A percentile compares a stretch with the other conserved stretches of the same genome.
These are phyloP conservation scores for Leccinum subtestaceum DNA, from an alignment of 768 basidiomycete genomes.

Conservation along the genomic window DNA sequence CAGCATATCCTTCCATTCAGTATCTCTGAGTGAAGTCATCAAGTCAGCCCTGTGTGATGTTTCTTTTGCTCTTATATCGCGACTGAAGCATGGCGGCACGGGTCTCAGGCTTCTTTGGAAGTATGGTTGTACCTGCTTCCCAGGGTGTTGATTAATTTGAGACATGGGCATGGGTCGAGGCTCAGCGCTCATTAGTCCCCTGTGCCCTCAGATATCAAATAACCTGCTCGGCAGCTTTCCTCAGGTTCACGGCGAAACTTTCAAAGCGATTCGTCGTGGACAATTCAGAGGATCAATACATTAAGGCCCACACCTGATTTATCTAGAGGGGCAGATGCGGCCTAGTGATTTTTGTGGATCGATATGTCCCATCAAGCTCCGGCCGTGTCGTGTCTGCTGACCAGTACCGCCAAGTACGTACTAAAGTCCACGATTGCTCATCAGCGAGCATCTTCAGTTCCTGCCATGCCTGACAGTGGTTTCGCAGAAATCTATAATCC, in stretches of 20 bases:
- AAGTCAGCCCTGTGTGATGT: not conserved
- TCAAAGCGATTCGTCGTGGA: not conserved
- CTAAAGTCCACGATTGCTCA: not conserved
- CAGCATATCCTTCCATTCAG: not conserved
- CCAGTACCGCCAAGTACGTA: not conserved
- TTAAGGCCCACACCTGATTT: not conserved
- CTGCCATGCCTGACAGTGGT: conserved; percentile 22
- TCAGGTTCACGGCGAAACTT: not conserved
- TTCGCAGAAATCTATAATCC: conserved; percentile 50
- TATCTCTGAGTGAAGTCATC: not conserved
- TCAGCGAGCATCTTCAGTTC: not conserved
- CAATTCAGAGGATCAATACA: no score
- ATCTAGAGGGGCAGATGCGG: not conserved
- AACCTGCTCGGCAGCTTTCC: not conserved
- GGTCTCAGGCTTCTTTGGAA: not conserved
- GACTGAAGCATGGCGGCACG: not conserved
- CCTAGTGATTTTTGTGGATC: not conserved
- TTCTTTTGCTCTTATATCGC: not conserved
- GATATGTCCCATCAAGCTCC: not conserved
- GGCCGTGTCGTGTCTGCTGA: conserved; percentile 5
- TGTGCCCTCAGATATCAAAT: not conserved
- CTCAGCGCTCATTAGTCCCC: not conserved
- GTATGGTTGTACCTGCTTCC: not conserved
- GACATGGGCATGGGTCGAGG: not conserved
- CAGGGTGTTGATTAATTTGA: not conserved